Evolutionary conservation across 2,329 filamentous ascomycete genomes (phyloP), one percentile per base, ranked within the genome.

Genomic region (Atkinsonella hypoxylon): DNA sequence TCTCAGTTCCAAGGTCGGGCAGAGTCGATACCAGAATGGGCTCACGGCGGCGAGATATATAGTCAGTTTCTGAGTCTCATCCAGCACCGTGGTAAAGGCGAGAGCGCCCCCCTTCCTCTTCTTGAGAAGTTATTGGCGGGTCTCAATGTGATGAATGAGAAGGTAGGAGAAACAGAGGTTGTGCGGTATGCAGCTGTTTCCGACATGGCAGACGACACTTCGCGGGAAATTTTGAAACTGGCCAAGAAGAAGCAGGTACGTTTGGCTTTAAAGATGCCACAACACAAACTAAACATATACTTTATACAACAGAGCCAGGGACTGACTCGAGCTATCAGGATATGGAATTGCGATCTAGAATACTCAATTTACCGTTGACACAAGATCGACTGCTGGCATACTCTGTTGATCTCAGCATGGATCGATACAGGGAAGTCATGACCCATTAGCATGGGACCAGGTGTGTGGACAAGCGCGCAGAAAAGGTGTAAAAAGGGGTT

Each of bases 21-120:
- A 32, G 70, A 75, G 38, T 69, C 72, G 18, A 82, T 95, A 32
- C 68, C 76, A 11, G 82, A 84, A 49, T 96, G 93, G 93, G 72
- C 81, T 10, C 69, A 80, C 17, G 90, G 89, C 30, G 91, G 89
- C 4, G 82, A 85, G 57, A 80, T 97, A 22, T 97, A 95, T 64
- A 68, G 72, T 55, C 69, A 79, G 45, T 83, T 83, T 65, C 66
- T 84, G 42, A 64, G 70, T 44, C 63, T 83, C 18, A 59, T 81
- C 54, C 66, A 71, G 50, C 62, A 67, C 22, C 67, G 70, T 38
- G 69, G 65, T 56, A 67, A 67, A 54, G 64, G 65, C 32, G 69
- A 73, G 55, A 58, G 55, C 15, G 64, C 69, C 1, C 63, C 74
- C 12, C 64, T 72, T 22, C 61, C 67, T 43, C 65, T 79, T 7